Base-by-base conservation (phyloP, 805 yeast genomes). In the Candida montana region DNA sequence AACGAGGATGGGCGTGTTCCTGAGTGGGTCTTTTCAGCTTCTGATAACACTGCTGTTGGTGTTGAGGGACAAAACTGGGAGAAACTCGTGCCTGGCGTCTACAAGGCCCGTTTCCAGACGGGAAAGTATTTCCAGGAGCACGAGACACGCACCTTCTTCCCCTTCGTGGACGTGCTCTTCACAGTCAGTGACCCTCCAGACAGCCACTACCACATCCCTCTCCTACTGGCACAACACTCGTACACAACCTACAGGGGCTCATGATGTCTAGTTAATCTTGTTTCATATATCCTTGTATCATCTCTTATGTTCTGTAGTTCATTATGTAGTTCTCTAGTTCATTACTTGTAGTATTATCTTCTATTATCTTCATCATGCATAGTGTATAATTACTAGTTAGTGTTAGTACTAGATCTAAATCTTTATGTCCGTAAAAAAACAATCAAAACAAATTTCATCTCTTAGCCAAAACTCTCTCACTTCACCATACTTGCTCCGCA, bases 221-320 rank as follows among this genome's bases (percentile, higher is more conserved):
- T 90, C 47, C 71, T 90, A 40, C 67, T 90, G 44, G 80, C 95
- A 33, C 87, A 87, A 57, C 87, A 83, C 63, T 83, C 95, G 27
- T 90, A 89, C 65, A 78, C 95, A 6, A 90, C 97, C 0, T 90
- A 90, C 65, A 74, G 97, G 42, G 98, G 98, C 2, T 49, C 55
- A 29, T 50, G 29, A 21, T 21, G 6, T 7, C 24, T 21, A n/a
- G n/a, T n/a, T n/a, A n/a, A n/a, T n/a, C n/a, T n/a, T n/a, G n/a
- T n/a, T n/a, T n/a, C n/a, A n/a, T n/a, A n/a, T n/a, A n/a, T n/a
- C n/a, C n/a, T n/a, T n/a, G n/a, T n/a, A n/a, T n/a, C n/a, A n/a
- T n/a, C n/a, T n/a, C n/a, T n/a, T n/a, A n/a, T n/a, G n/a, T n/a
- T n/a, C n/a, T n/a, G n/a, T n/a, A n/a, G n/a, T n/a, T n/a, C n/a